A percentile compares a stretch with the other conserved stretches of the same genome.
Conservation (phyloP, 2,329 filamentous ascomycete species). For the Pseudopithomyces chartarum region DNA sequence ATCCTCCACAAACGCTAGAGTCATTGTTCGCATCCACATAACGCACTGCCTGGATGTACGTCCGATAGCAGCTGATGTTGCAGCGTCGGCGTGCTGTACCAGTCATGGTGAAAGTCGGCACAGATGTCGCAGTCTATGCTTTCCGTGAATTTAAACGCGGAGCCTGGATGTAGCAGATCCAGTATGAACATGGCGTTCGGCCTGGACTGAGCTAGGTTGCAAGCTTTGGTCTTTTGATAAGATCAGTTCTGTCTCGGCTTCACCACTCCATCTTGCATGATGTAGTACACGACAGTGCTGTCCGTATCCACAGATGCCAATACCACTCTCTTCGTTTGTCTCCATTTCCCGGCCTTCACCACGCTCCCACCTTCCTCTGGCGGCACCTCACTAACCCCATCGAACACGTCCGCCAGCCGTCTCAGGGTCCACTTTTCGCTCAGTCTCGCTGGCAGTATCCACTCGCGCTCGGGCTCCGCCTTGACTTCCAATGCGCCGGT, state of each 20-base stretch:
- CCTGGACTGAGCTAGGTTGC: too few species aligned
- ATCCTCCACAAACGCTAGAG: slow-evolving; percentile 61
- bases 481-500: slow-evolving; percentile 50
- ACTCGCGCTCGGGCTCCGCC: slow-evolving; percentile 61
- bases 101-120: slow-evolving; percentile 61
- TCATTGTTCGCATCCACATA: slow-evolving; percentile 61
- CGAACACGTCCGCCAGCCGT: slow-evolving; percentile 71
- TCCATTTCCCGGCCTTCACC: slow-evolving; percentile 45
- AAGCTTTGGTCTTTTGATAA: not conserved
- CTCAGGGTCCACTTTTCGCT: slow-evolving; percentile 73
- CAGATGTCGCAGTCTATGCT: slow-evolving; percentile 52
- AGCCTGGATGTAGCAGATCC: slow-evolving; percentile 55
- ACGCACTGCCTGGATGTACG: slow-evolving; percentile 65
- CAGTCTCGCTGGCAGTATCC: slow-evolving; percentile 76
- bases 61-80: slow-evolving; percentile 69
- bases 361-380: slow-evolving; percentile 21
- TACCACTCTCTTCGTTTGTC: slow-evolving; percentile 68
- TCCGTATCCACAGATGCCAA: slow-evolving; percentile 78
- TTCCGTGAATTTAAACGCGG: slow-evolving; percentile 67
- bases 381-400: slow-evolving; percentile 55
- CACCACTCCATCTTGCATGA: slow-evolving; percentile 84
- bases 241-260: slow-evolving; percentile 79
- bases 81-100: slow-evolving; percentile 64
- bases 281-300: slow-evolving; percentile 83
- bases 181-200: too few species aligned